Conservation (phyloP, 257 asterid genomes). For the Mitragyna speciosa region DNA sequence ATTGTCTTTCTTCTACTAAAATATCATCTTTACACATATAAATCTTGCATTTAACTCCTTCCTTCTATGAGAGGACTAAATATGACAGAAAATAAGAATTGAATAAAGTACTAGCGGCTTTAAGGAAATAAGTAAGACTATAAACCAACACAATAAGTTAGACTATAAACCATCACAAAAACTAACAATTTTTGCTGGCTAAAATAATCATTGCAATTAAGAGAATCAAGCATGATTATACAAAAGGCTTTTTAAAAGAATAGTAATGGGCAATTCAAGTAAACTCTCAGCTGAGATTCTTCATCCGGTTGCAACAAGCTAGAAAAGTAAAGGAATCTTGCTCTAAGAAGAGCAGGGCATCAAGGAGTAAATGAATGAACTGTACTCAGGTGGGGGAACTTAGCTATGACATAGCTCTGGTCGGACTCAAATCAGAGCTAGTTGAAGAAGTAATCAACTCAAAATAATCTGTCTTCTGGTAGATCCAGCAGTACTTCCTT, state of each 20-base stretch:
- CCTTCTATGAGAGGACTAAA: too few relatives aligned
- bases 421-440: neutral
- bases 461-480: neutral
- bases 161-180: neutral
- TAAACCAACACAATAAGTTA: neutral
- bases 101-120: neutral
- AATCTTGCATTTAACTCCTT: neutral
- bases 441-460: neutral
- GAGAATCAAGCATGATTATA: slow-evolving; percentile 8
- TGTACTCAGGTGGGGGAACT: neutral
- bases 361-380: neutral
- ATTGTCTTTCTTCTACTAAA: neutral
- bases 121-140: neutral
- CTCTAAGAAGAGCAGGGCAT: neutral
- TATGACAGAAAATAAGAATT: neutral
- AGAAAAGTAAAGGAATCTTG: slow-evolving; percentile 3
- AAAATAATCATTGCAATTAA: neutral
- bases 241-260: neutral
- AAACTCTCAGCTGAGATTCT: neutral
- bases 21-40: neutral
- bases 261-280: neutral
- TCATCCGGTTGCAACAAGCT: neutral
- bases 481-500: neutral
- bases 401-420: neutral
- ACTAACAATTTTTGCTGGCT: neutral